Conservation (phyloP, 2,329 filamentous ascomycete species). For the Graphiopsis chlorocephala region DNA sequence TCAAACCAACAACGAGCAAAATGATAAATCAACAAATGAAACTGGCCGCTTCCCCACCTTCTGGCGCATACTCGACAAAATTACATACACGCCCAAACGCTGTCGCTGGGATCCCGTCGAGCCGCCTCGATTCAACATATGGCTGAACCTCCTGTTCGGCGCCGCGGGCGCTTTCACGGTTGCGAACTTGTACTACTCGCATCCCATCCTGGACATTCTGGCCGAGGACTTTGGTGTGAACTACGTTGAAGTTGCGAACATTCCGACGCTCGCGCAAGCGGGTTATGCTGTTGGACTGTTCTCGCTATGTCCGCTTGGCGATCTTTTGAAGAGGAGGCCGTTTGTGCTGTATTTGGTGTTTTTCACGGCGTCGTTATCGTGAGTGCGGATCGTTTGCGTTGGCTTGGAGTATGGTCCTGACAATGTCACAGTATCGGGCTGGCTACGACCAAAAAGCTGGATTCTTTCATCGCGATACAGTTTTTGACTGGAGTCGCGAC, state of each 20-base stretch:
- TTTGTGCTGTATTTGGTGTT: conserved; percentile 64
- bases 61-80: not conserved
- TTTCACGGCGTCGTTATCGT: conserved; percentile 66
- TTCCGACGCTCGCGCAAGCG: conserved; percentile 75
- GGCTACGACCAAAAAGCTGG: conserved; percentile 65
- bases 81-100: conserved; percentile 58
- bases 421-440: conserved; percentile 62
- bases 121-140: conserved; percentile 66
- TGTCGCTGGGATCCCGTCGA: conserved; percentile 66
- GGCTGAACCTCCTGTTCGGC: conserved; percentile 68
- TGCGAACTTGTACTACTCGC: conserved; percentile 78
- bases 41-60: not conserved
- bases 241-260: conserved; percentile 64
- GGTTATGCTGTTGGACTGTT: conserved; percentile 74
- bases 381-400: conserved; percentile 30
- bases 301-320: conserved; percentile 73
- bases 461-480: conserved; percentile 65
- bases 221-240: conserved; percentile 68
- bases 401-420: not conserved
- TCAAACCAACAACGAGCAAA: not conserved
- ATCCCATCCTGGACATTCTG: conserved; percentile 74
- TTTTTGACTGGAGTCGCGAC: conserved; percentile 75
- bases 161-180: conserved; percentile 68
- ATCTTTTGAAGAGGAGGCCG: conserved; percentile 63
- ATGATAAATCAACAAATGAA: not conserved